Evolutionary conservation across 345 rosid genomes (phyloP), one percentile per base, ranked within the genome.

Genomic region (Crucihimalaya himalaica): DNA sequence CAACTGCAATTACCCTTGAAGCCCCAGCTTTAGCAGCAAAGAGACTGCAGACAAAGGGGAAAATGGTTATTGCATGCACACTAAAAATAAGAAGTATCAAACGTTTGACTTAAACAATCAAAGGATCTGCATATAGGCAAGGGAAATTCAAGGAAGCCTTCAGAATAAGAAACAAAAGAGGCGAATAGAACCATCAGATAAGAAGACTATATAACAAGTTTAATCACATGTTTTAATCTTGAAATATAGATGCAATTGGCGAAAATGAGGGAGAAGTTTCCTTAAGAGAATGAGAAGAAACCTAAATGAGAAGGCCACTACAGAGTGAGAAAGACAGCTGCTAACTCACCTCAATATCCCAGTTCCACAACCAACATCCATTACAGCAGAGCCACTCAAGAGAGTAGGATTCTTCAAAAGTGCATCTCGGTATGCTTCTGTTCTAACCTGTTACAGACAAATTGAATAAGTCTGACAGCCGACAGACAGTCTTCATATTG

Each of bases 321-420:
- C 2, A 59, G 48, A 62, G 31, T 15, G 39, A 71, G 52, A 71
- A 42, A 50, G 28, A 23, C 31, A 62, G 35, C 34, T 23, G 16
- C 50, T 23, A 63, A 37, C 74, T 54, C 69, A 89, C 99, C 99
- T 94, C 73, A 94, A 71, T 69, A 94, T 82, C 72, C 99, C 99
- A 52, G 97, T 95, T 58, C 99, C 99, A 82, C 97, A 92, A 63
- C 99, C 99, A 65, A 92, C 92, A 84, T 92, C 99, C 97, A 95
- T 95, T 15, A 92, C 97, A 78, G 87, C 87, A 34, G 93, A 86
- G 78, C 83, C 91, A 40, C 40, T 78, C 60, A 95, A 67, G 70
- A 92, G 90, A 63, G 91, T 84, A 59, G 91, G 91, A 78, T 95
- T 92, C 80, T 86, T 79, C 85, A 92, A 68, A 74, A 95, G 68